Evolutionary conservation across 2,329 filamentous ascomycete species (phyloP), one percentile per base, ranked within the genome.

Genomic region (Cercospora zeina): DNA sequence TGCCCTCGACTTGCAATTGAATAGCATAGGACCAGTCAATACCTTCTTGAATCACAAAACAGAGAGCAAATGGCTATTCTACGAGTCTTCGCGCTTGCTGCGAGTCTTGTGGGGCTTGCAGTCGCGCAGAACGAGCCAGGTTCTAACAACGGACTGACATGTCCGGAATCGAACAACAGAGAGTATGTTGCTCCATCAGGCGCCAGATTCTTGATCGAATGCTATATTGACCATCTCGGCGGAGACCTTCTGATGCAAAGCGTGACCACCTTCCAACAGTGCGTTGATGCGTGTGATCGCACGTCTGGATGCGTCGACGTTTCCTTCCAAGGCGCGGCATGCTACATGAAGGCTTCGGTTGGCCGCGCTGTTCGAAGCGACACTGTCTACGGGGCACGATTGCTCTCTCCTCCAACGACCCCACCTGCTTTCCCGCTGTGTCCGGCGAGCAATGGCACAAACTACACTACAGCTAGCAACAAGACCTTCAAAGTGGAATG

Each of bases 191-290:
- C 63, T 10, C 19, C 59, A n/a, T 70, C 62, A 33, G 67, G 68
- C n/a, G 60, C 65, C 5, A 50, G 59, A 24, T 73, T 69, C 58
- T 24, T 67, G 27, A 67, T 74, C 53, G 69, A 72, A 49, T 74
- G 72, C 60, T 68, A 63, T 31, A 67, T 71, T 19, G 72, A 74
- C 42, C 70, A 73, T 49, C 51, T 61, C 9, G 71, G 64, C 5
- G 72, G 71, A 33, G 70, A 74, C 59, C 66, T 73, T 59, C 36
- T 24, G 10, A 62, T 31, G 27, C 60, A 59, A 5, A 65, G 60
- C 16, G 65, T 66, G 19, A 27, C 42, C 5, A 68, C 34, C 54
- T 64, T 70, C 24, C 61, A 64, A 27, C 63, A 63, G 3, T 72
- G 71, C 33, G 64, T 72, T 30, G 63, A 69, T 10, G 59, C 58